Conservation (phyloP, 192 early-diverging fungal genomes). For the Gonapodya sp. region DNA sequence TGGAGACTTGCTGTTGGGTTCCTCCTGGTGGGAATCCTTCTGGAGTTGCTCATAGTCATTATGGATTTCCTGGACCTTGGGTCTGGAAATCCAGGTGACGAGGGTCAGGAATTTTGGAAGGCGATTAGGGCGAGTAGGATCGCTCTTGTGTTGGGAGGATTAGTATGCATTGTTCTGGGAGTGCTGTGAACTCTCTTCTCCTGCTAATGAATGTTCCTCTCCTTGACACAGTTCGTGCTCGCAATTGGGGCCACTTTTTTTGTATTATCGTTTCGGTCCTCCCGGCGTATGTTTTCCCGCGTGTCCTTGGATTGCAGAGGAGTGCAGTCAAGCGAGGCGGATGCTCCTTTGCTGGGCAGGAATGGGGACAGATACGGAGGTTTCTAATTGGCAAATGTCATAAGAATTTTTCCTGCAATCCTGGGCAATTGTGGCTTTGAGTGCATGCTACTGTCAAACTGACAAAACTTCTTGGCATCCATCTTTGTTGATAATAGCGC, state of each 20-base stretch:
- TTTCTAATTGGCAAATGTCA: background rate
- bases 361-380: background rate
- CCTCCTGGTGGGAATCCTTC: background rate
- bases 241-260: background rate
- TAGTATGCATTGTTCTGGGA: background rate
- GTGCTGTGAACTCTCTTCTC: background rate
- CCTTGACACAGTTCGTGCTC: background rate
- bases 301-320: background rate
- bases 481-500: too few species aligned
- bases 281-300: background rate
- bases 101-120: background rate
- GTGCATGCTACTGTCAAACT: too few species aligned
- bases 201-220: background rate
- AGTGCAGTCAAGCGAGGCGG: background rate
- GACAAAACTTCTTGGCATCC: too few species aligned
- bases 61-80: background rate
- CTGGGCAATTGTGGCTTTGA: too few species aligned
- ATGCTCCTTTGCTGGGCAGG: background rate
- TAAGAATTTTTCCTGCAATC: too few species aligned
- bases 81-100: background rate
- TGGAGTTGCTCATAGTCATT: background rate
- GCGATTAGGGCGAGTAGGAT: background rate
- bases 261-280: background rate
- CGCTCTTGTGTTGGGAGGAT: background rate
- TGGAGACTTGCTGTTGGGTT: background rate